Percentiles rank a stretch among this genome's conserved stretches.
Conservation (phyloP, 2,329 filamentous ascomycete genomes). For the Verticillium alfalfae region DNA sequence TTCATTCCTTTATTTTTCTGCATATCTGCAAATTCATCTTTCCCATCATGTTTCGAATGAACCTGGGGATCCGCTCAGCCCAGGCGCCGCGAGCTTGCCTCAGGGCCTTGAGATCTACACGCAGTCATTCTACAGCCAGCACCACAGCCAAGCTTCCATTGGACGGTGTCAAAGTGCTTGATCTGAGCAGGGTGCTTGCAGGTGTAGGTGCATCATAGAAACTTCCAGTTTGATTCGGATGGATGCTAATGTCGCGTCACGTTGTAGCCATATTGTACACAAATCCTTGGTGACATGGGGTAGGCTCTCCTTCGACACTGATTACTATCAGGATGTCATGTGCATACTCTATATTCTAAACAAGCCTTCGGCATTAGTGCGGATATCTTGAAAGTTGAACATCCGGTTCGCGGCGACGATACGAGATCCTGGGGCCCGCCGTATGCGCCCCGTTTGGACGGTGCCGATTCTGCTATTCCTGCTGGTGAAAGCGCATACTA, state of each 20-base stretch:
- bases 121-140: too few relatives aligned
- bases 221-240: too few relatives aligned
- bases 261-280: conserved; percentile 85
- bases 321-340: not conserved
- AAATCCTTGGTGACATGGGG: conserved; percentile 95
- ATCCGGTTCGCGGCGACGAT: conserved; percentile 85
- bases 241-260: too few relatives aligned
- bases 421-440: conserved; percentile 95
- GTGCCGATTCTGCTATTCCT: conserved; percentile 27
- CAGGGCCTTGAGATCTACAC: too few relatives aligned
- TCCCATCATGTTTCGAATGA: too few relatives aligned
- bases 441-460: conserved; percentile 71
- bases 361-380: conserved; percentile 49
- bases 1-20: too few relatives aligned
- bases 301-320: conserved; percentile 35
- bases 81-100: too few relatives aligned
- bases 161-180: conserved; percentile 53
- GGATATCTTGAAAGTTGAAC: conserved; percentile 96
- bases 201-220: conserved; percentile 57
- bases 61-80: too few relatives aligned
- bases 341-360: not conserved
- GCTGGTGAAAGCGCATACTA: conserved; percentile 91
- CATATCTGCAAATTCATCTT: too few relatives aligned
- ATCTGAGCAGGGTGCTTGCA: conserved; percentile 94
- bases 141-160: too few relatives aligned